phyloP scores from a whole-genome alignment of 2,329 filamentous ascomycete genomes.

The Mycosphaerella sp. region DNA sequence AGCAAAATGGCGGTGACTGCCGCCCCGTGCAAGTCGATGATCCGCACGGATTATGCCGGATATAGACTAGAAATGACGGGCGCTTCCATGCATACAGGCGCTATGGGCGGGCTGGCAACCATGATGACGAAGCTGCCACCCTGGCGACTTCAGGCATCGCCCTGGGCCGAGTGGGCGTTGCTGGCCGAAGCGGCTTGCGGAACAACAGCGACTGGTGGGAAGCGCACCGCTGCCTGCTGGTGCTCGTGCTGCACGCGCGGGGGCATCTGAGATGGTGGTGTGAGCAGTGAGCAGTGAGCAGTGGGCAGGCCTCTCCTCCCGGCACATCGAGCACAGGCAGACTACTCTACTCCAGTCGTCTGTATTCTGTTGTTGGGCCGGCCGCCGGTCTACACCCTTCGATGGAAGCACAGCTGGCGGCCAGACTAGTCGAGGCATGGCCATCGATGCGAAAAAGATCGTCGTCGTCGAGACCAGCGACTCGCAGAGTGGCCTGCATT shows the following conservation, averaged over 20 bases:
- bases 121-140: neutral
- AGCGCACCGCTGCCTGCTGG: neutral
- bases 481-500: constrained; percentile 1
- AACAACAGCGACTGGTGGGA: neutral
- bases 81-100: constrained; percentile 11
- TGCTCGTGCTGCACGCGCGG: no score
- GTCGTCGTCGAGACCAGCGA: constrained; percentile 4
- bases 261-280: no score
- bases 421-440: no score
- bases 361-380: no score
- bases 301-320: no score
- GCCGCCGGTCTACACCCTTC: no score
- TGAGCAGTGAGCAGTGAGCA: no score
- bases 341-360: no score
- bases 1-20: constrained; percentile 14
- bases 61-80: constrained; percentile 8
- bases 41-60: no score
- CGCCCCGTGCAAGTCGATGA: constrained; percentile 11
- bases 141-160: neutral
- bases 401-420: no score
- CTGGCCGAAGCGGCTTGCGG: neutral
- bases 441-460: no score
- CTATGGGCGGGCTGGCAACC: neutral
- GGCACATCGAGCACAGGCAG: no score
- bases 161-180: neutral